A percentile compares a stretch with the other conserved stretches of the same genome.
Conservation (phyloP, 495 filamentous ascomycete genomes). For the Penicillium longicatenatum region DNA sequence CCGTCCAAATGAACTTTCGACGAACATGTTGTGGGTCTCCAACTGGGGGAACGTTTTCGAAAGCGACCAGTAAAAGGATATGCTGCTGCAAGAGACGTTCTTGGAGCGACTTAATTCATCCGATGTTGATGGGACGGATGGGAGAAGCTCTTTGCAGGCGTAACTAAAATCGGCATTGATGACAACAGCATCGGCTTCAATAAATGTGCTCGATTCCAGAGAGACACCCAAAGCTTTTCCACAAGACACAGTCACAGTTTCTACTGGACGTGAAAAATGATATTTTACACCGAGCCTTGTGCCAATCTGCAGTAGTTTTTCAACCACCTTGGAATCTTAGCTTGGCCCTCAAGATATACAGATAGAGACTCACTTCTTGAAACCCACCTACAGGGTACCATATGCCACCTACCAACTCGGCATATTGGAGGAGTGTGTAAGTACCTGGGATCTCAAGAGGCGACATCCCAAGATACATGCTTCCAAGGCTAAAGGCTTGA, state of each 20-base stretch:
- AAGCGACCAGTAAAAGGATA: conserved; percentile 77
- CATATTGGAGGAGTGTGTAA: conserved; percentile 71
- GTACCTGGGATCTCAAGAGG: conserved; percentile 73
- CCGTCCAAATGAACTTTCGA: conserved; percentile 62
- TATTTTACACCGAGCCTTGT: conserved; percentile 58
- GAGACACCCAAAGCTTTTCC: not conserved
- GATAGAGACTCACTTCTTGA: conserved; percentile 29
- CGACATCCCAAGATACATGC: conserved; percentile 78
- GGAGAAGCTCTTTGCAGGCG: conserved; percentile 66
- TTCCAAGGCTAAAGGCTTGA: conserved; percentile 70
- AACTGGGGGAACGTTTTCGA: conserved; percentile 56
- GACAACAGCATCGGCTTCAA: conserved; percentile 64
- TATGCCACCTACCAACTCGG: conserved; percentile 69
- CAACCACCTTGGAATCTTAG: conserved; percentile 42
- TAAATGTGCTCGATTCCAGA: not conserved
- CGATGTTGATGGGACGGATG: conserved; percentile 35
- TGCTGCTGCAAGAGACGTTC: conserved; percentile 59
- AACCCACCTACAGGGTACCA: conserved; percentile 75
- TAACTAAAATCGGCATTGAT: conserved; percentile 72
- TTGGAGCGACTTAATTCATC: not conserved
- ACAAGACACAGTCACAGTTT: not conserved
- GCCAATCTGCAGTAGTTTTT: conserved; percentile 57
- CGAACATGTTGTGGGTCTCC: conserved; percentile 70
- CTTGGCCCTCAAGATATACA: not conserved
- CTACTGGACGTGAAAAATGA: conserved; percentile 20